These are phyloP conservation scores for Fibroporia radiculosa DNA, from an alignment of 768 basidiomycete species.

Conservation along the genomic window DNA sequence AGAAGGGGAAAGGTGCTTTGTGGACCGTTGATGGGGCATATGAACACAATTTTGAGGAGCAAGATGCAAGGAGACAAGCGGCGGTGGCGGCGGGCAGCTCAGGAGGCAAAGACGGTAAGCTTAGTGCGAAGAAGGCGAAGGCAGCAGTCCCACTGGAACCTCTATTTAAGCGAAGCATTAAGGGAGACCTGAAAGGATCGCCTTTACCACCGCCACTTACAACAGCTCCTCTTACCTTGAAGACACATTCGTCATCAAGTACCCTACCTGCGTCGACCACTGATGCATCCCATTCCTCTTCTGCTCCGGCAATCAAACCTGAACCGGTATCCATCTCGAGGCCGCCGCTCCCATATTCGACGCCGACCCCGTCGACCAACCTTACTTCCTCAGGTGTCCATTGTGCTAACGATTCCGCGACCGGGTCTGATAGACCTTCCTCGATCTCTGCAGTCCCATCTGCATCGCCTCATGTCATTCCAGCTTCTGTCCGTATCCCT, in stretches of 20 bases:
- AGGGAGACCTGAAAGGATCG: conserved; percentile 49
- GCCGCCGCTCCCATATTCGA: conserved; percentile 9
- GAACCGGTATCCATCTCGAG: conserved; percentile 6
- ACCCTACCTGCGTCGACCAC: conserved; percentile 6
- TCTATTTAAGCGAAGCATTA: conserved; percentile 61
- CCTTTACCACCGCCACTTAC: conserved; percentile 65
- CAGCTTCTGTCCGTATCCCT: conserved; percentile 55
- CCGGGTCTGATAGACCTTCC: conserved; percentile 7
- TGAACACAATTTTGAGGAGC: conserved; percentile 62
- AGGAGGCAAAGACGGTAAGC: conserved; percentile 33
- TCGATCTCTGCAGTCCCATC: conserved; percentile 5
- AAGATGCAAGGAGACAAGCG: conserved; percentile 45
- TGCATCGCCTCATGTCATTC: conserved; percentile 21
- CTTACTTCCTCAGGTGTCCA: conserved; percentile 7
- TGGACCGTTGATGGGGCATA: conserved; percentile 83
- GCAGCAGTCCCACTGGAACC: conserved; percentile 44
- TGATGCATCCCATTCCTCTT: conserved; percentile 3
- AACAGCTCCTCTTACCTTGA: conserved; percentile 50
- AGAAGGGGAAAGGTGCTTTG: conserved; percentile 86
- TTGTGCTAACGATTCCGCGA: background rate
- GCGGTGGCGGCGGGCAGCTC: conserved; percentile 18
- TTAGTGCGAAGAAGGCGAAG: conserved; percentile 55
- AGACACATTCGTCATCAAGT: conserved; percentile 24
- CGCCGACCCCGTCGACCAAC: conserved; percentile 16
- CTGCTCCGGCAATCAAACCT: conserved; percentile 4